Conservation (phyloP, 1,139 yeast genomes). For the Yamadazyma spencermartinsiae region DNA sequence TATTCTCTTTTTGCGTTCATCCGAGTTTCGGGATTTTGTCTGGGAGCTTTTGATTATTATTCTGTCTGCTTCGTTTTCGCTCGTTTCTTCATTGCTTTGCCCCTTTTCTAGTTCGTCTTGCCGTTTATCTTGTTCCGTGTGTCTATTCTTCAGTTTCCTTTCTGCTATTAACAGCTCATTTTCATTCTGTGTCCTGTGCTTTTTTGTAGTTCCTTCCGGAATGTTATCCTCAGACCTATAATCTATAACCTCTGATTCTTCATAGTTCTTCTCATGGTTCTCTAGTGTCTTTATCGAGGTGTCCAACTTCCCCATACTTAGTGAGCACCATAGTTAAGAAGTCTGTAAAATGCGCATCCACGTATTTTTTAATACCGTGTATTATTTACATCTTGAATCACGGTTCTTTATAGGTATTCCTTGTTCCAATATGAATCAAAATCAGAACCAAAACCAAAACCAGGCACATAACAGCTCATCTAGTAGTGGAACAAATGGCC, state of each 20-base stretch:
- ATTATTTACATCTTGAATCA: too few species aligned
- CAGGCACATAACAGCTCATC: too few species aligned
- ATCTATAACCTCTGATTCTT: too few species aligned
- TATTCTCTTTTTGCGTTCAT: constrained; percentile 29
- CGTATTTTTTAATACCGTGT: not conserved
- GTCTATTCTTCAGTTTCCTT: too few species aligned
- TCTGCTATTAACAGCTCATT: too few species aligned
- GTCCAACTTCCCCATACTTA: constrained; percentile 1
- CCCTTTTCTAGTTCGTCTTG: not conserved
- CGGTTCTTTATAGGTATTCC: too few species aligned
- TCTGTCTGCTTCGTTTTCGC: not conserved
- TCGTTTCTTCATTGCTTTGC: not conserved
- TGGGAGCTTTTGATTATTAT: constrained; percentile 13
- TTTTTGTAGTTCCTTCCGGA: not conserved
- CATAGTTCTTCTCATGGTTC: not conserved
- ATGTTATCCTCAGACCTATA: too few species aligned
- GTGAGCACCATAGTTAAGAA: not conserved
- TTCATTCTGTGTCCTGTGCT: too few species aligned
- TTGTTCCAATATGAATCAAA: too few species aligned
- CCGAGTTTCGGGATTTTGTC: constrained; percentile 19
- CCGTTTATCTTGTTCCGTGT: not conserved
- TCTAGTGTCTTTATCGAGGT: not conserved
- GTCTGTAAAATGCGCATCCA: not conserved
- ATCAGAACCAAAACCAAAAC: too few species aligned
- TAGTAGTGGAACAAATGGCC: too few species aligned